Evolutionary conservation across 2,329 filamentous ascomycete species (phyloP).

Genomic region (Monilinia vaccinii-corymbosi): DNA sequence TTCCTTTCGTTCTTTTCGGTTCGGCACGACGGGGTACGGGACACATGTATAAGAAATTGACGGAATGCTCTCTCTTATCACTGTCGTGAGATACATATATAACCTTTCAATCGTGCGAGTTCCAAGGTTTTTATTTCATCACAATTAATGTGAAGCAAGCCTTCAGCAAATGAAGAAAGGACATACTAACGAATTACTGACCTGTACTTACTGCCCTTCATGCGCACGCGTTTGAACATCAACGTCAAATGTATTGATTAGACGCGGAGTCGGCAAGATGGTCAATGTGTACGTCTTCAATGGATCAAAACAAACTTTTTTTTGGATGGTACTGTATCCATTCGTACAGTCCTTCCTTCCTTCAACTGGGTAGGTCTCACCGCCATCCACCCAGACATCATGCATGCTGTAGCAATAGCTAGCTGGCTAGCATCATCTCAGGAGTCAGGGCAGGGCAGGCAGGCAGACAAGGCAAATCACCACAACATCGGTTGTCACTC

Average conservation of each 20-base stretch:
- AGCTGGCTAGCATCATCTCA: conserved; percentile 1
- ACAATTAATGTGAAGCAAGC: not conserved
- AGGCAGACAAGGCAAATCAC: not conserved
- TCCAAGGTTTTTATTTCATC: not conserved
- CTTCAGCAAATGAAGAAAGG: not conserved
- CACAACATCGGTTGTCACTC: not conserved
- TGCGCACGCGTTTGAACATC: not conserved
- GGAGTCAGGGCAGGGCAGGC: not conserved
- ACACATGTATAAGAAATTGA: too few relatives aligned
- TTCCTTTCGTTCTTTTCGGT: not conserved
- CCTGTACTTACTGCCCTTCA: not conserved
- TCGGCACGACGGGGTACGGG: not conserved
- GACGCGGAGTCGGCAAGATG: conserved; percentile 5
- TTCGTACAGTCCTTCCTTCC: not conserved
- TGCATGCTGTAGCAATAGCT: not conserved
- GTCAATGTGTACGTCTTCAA: not conserved
- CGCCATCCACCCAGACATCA: not conserved
- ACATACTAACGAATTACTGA: not conserved
- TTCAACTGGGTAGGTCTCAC: not conserved
- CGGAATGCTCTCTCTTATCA: too few relatives aligned
- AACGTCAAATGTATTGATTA: conserved; percentile 1
- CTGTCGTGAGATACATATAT: not conserved
- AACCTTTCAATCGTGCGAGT: not conserved
- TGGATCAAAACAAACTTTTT: not conserved
- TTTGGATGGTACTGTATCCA: not conserved